A percentile compares a stretch with the other conserved stretches of the same genome.
These are phyloP conservation scores for Durusdinium trenchii DNA, from an alignment of 73 alveolate genomes.

Conservation along the genomic window DNA sequence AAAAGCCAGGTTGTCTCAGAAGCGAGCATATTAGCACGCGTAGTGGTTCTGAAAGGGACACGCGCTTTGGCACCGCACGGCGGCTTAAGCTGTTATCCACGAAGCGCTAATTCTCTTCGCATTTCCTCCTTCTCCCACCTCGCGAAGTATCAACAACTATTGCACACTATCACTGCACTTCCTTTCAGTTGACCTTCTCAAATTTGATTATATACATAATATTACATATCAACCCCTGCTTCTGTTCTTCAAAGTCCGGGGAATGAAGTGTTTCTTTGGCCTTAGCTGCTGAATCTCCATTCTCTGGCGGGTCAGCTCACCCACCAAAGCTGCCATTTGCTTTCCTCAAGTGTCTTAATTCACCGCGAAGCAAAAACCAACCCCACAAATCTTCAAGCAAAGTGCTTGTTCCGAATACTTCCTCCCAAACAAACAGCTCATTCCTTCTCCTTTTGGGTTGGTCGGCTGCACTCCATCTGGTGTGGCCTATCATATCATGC, in stretches of 20 bases:
- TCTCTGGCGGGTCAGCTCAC: constrained; percentile 38
- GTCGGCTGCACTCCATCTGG: not conserved
- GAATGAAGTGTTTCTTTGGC: not conserved
- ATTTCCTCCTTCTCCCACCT: constrained; percentile 54
- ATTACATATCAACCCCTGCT: no score
- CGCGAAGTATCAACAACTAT: no score
- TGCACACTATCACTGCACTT: no score
- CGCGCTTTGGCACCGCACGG: not conserved
- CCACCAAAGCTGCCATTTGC: constrained; percentile 68
- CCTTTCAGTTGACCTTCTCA: no score
- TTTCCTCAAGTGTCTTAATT: not conserved
- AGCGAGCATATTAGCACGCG: no score
- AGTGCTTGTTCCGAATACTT: not conserved
- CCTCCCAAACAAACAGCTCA: not conserved
- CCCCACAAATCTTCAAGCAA: not conserved
- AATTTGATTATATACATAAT: no score
- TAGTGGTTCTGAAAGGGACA: not conserved
- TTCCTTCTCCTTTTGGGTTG: not conserved
- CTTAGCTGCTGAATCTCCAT: constrained; percentile 44
- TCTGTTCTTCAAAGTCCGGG: not conserved
- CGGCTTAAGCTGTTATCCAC: not conserved
- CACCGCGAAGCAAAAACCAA: not conserved
- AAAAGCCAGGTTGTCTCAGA: not conserved
- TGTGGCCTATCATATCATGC: not conserved
- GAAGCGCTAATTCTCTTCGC: constrained; percentile 45